Evolutionary conservation across 257 asterid genomes (phyloP).

Genomic region (Solanum raphanifolium): DNA sequence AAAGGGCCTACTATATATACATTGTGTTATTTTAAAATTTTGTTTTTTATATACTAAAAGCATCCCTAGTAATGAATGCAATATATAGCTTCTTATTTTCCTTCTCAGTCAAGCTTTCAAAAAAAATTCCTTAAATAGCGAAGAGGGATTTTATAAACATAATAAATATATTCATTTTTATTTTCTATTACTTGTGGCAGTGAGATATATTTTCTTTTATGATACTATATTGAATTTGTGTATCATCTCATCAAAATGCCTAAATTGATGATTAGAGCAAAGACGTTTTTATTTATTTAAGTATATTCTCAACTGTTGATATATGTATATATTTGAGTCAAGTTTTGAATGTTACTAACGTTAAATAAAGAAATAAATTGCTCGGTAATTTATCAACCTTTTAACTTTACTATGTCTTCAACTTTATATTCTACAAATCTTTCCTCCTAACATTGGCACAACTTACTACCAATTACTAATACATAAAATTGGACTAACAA

Average conservation of each 20-base stretch:
- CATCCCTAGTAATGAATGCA: not conserved
- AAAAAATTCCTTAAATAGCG: not conserved
- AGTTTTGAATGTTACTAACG: not conserved
- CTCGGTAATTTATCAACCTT: not conserved
- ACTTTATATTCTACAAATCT: not conserved
- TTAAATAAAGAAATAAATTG: too few species aligned
- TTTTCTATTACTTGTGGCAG: not conserved
- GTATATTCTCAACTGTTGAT: not conserved
- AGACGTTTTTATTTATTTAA: too few species aligned
- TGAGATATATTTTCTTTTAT: not conserved
- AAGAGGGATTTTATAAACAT: not conserved
- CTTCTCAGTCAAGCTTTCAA: not conserved
- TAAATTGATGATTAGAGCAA: not conserved
- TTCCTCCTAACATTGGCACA: not conserved
- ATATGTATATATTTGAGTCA: not conserved
- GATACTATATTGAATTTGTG: not conserved
- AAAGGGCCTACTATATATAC: not conserved
- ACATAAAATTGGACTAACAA: not conserved
- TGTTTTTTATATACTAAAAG: not conserved
- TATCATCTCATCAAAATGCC: not conserved
- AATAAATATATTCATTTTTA: not conserved
- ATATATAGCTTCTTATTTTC: not conserved
- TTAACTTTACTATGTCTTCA: not conserved
- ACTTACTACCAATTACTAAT: not conserved
- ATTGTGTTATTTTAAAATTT: not conserved